phyloP scores from a whole-genome alignment of 2,329 filamentous ascomycete species.

The Colletotrichum viniferum region DNA sequence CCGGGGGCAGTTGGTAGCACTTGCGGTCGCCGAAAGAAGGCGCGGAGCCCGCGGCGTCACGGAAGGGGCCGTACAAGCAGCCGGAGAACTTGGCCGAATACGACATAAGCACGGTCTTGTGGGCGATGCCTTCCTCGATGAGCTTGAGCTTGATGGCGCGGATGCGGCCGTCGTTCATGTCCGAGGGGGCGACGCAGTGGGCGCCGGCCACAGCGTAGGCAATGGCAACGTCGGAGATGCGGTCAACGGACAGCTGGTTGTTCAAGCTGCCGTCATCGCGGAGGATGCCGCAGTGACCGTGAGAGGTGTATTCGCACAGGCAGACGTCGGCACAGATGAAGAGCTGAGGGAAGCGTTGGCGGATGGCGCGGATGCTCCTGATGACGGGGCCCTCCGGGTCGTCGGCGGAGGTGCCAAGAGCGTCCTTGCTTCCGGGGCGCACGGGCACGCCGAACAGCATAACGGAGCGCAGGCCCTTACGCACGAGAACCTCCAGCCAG shows the following conservation, averaged over 20 bases:
- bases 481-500: constrained; percentile 84
- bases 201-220: constrained; percentile 95
- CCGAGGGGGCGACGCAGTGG: constrained; percentile 94
- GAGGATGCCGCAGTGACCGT: constrained; percentile 96
- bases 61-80: constrained; percentile 95
- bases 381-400: constrained; percentile 94
- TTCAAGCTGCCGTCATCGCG: constrained; percentile 92
- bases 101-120: constrained; percentile 92
- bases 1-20: constrained; percentile 96
- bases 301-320: constrained; percentile 97
- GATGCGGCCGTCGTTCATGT: constrained; percentile 99
- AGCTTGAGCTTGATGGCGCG: constrained; percentile 97
- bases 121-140: constrained; percentile 91
- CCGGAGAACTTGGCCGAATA: constrained; percentile 98
- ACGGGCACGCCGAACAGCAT: constrained; percentile 96
- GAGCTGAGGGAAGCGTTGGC: constrained; percentile 83
- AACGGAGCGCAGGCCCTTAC: constrained; percentile 88
- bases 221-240: constrained; percentile 96
- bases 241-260: constrained; percentile 90
- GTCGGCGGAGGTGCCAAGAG: constrained; percentile 88
- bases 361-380: constrained; percentile 80
- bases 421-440: constrained; percentile 81
- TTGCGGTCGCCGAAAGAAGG: constrained; percentile 93
- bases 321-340: constrained; percentile 95
- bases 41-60: constrained; percentile 89